Conservation (phyloP, 2,329 filamentous ascomycete species). For the Fusarium staphyleae region DNA sequence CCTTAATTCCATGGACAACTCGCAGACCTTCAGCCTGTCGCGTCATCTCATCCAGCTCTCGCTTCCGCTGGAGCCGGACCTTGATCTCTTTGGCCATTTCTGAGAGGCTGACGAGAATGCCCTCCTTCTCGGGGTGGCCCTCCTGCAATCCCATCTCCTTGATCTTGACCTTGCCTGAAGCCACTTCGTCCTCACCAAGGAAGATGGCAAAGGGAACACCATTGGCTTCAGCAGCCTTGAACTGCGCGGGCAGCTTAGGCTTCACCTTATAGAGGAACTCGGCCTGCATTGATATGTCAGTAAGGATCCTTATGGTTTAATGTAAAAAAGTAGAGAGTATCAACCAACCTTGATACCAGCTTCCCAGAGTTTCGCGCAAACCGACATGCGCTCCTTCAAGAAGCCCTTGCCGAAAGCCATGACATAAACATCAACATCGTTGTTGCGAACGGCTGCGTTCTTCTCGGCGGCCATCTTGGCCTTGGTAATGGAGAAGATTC, state of each 20-base stretch:
- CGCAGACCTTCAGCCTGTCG: constrained; percentile 54
- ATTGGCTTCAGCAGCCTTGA: constrained; percentile 84
- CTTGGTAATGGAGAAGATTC: constrained; percentile 93
- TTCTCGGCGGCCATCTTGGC: constrained; percentile 70
- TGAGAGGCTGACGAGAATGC: constrained; percentile 72
- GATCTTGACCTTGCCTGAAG: constrained; percentile 82
- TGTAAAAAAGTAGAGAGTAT: not conserved
- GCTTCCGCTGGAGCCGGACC: constrained; percentile 51
- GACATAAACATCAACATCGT: constrained; percentile 88
- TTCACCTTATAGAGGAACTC: constrained; percentile 92
- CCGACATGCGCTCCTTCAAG: constrained; percentile 82
- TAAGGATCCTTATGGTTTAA: too few species aligned
- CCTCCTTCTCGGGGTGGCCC: constrained; percentile 90
- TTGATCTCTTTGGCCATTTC: constrained; percentile 71
- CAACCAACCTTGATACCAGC: constrained; percentile 77
- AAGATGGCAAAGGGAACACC: constrained; percentile 88
- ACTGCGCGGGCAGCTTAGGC: constrained; percentile 86
- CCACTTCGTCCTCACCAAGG: constrained; percentile 88
- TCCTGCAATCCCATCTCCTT: constrained; percentile 80
- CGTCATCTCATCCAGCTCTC: constrained; percentile 53
- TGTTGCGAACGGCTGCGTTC: constrained; percentile 58
- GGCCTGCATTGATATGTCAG: constrained; percentile 56
- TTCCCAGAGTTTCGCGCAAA: constrained; percentile 81
- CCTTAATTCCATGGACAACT: constrained; percentile 57
- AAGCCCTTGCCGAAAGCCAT: constrained; percentile 95